Evolutionary conservation across 1,284 basidiomycete genomes (phyloP).

Genomic region (Cutaneotrichosporon cavernicola): DNA sequence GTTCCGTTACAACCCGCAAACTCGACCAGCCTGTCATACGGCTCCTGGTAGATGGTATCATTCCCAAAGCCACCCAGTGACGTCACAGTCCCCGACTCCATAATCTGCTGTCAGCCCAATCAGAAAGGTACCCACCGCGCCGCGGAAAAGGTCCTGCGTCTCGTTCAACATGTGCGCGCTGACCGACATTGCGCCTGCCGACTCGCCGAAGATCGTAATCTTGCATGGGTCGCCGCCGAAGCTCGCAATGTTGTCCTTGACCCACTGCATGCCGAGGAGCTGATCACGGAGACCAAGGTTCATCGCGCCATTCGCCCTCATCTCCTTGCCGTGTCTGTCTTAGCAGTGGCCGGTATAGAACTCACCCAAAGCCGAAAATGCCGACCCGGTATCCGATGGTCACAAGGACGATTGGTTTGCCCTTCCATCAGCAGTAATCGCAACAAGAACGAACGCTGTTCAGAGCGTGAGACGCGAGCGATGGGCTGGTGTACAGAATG

Average conservation of each 20-base stretch:
- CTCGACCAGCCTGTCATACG: conserved; percentile 7
- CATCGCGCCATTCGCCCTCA: conserved; percentile 39
- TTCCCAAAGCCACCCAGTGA: not conserved
- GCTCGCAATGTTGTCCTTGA: conserved; percentile 54
- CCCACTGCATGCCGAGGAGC: conserved; percentile 56
- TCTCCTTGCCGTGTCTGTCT: conserved; percentile 35
- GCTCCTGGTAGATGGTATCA: conserved; percentile 3
- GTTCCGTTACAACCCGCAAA: conserved; percentile 4
- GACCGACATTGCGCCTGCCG: conserved; percentile 49
- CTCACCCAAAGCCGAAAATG: conserved; percentile 53
- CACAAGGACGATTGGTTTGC: conserved; percentile 52
- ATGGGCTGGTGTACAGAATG: conserved; percentile 28
- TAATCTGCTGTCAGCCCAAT: conserved; percentile 31
- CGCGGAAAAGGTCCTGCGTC: conserved; percentile 44
- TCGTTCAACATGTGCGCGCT: conserved; percentile 40
- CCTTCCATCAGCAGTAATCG: not conserved
- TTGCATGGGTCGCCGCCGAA: conserved; percentile 57
- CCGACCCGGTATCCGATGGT: conserved; percentile 55
- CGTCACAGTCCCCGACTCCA: conserved; percentile 43
- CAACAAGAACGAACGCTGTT: not conserved
- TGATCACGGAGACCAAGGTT: conserved; percentile 55
- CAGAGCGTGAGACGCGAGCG: conserved; percentile 19
- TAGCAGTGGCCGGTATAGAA: not conserved
- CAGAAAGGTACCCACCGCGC: conserved; percentile 24
- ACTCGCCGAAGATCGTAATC: conserved; percentile 52